Conservation (phyloP, 140 eudicot species). For the Artemisia princeps region DNA sequence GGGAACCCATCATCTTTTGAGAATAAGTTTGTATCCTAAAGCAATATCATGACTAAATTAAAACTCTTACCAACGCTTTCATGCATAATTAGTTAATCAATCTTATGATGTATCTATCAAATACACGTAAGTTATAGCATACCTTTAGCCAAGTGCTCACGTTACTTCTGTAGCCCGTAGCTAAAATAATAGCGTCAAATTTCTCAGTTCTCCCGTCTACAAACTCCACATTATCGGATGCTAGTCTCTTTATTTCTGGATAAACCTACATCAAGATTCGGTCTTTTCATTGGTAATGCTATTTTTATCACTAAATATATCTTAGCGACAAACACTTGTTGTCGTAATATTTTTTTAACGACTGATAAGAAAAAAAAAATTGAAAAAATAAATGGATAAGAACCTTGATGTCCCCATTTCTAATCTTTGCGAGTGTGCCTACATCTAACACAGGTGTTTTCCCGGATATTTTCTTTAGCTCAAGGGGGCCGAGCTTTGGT, state of each 20-base stretch:
- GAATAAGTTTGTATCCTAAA: slow-evolving; percentile 42
- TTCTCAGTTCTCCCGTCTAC: slow-evolving; percentile 49
- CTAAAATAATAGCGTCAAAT: slow-evolving; percentile 60
- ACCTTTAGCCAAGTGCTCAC: slow-evolving; percentile 73
- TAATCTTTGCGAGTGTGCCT: slow-evolving; percentile 60
- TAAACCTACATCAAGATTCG: slow-evolving; percentile 37
- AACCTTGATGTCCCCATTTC: slow-evolving; percentile 56
- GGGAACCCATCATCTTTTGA: slow-evolving; percentile 53
- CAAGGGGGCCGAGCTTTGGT: slow-evolving; percentile 64
- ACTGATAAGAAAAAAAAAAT: background rate
- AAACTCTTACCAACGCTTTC: background rate
- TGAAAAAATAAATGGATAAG: background rate
- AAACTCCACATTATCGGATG: slow-evolving; percentile 42
- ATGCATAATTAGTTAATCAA: background rate
- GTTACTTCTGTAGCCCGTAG: slow-evolving; percentile 69
- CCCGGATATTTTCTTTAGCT: slow-evolving; percentile 43
- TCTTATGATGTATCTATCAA: background rate
- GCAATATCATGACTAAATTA: background rate
- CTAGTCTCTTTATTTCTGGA: slow-evolving; percentile 53
- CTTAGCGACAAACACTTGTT: too few relatives aligned
- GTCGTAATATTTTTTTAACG: background rate
- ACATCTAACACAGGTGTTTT: slow-evolving; percentile 74
- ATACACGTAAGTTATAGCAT: background rate
- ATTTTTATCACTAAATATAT: too few relatives aligned
- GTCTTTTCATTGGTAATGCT: background rate